Percentiles rank a stretch among this genome's conserved stretches.
Evolutionary conservation across 768 basidiomycete genomes (phyloP).

Genomic region (Mycena belliarum): DNA sequence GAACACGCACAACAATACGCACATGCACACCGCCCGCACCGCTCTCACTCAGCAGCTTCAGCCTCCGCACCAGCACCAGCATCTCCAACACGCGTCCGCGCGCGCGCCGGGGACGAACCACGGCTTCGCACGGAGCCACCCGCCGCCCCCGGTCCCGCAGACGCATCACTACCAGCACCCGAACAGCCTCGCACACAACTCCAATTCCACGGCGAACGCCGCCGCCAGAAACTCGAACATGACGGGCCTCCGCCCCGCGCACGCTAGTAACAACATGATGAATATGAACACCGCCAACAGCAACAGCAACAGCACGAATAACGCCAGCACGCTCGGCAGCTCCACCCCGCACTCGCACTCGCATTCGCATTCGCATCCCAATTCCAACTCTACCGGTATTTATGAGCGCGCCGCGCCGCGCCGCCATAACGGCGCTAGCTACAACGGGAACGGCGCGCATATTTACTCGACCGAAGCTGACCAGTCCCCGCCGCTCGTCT

Average conservation of each 20-base stretch:
- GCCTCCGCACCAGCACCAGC: neutral
- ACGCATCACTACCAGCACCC: constrained; percentile 19
- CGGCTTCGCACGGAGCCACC: constrained; percentile 6
- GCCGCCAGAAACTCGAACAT: constrained; percentile 9
- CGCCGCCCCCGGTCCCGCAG: neutral
- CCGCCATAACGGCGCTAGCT: constrained; percentile 14
- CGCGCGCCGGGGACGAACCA: constrained; percentile 9
- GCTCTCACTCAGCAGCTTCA: constrained; percentile 3
- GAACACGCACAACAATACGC: constrained; percentile 17
- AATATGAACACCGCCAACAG: constrained; percentile 16
- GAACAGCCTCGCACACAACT: neutral
- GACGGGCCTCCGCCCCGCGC: constrained; percentile 8
- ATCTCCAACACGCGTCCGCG: neutral
- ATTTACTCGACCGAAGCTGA: constrained; percentile 26
- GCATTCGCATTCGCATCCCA: too few relatives aligned
- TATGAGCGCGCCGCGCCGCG: constrained; percentile 14
- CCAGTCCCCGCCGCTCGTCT: constrained; percentile 57
- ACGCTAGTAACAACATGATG: constrained; percentile 15
- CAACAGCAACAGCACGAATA: constrained; percentile 16
- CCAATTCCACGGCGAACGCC: neutral
- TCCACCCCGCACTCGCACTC: too few relatives aligned
- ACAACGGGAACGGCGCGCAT: constrained; percentile 17
- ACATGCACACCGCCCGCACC: constrained; percentile 16
- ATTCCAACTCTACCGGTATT: too few relatives aligned
- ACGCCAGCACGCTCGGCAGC: too few relatives aligned